Percentiles rank a stretch among this genome's conserved stretches.
phyloP scores from a whole-genome alignment of 2,329 filamentous ascomycete species.

The Rugonectria rugulosa region DNA sequence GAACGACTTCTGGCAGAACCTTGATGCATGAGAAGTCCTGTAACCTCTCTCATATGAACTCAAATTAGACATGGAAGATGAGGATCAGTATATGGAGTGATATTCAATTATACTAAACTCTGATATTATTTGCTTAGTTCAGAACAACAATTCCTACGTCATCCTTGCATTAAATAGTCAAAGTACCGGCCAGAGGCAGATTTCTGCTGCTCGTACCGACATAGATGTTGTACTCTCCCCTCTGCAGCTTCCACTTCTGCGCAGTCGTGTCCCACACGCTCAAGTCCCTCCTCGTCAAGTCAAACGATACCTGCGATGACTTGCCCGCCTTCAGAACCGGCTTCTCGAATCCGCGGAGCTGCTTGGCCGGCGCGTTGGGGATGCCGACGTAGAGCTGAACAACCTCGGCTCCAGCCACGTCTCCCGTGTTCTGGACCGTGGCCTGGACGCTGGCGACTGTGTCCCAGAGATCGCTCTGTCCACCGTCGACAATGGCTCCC shows the following conservation, averaged over 20 bases:
- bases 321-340: neutral
- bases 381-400: slow-evolving; percentile 9
- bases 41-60: too few species aligned
- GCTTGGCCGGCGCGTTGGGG: neutral
- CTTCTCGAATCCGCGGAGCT: slow-evolving; percentile 13
- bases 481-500: neutral
- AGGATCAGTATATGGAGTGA: too few species aligned
- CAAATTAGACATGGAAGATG: too few species aligned
- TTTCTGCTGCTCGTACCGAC: slow-evolving; percentile 9
- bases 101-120: too few species aligned
- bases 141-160: too few species aligned
- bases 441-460: slow-evolving; percentile 1
- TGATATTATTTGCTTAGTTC: too few species aligned
- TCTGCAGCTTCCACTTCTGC: slow-evolving; percentile 10
- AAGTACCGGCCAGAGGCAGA: neutral
- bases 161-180: neutral
- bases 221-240: slow-evolving; percentile 6
- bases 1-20: too few species aligned
- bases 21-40: too few species aligned
- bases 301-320: neutral
- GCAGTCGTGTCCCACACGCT: slow-evolving; percentile 5
- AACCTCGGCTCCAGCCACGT: neutral
- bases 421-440: slow-evolving; percentile 6
- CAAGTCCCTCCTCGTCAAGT: slow-evolving; percentile 1
- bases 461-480: slow-evolving; percentile 7